These are phyloP conservation scores for Fraxinus sp. DNA, from an alignment of 305 asterid species.

Conservation along the genomic window DNA sequence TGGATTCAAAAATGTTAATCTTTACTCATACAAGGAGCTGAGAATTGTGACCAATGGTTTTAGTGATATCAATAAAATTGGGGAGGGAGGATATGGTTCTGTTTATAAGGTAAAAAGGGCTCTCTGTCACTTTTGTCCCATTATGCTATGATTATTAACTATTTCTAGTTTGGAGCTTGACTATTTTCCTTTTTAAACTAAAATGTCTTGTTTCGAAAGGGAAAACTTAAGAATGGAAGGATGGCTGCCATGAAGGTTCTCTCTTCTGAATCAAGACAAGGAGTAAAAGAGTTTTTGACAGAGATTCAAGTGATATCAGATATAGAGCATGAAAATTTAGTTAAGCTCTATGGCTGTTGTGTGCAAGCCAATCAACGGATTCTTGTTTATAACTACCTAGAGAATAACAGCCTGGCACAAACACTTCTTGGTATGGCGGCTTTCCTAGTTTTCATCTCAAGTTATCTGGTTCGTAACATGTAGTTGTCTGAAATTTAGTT, in stretches of 20 bases:
- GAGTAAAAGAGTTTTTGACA: slow-evolving; percentile 80
- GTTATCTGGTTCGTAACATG: not conserved
- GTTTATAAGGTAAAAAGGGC: slow-evolving; percentile 67
- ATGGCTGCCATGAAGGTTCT: slow-evolving; percentile 93
- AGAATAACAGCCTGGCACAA: slow-evolving; percentile 80
- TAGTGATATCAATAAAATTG: slow-evolving; percentile 65
- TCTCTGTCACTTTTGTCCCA: not conserved
- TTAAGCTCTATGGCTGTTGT: slow-evolving; percentile 89
- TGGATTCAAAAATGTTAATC: slow-evolving; percentile 41
- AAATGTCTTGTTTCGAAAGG: slow-evolving; percentile 40
- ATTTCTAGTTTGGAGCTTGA: slow-evolving; percentile 9
- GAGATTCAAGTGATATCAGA: slow-evolving; percentile 87
- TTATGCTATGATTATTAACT: not conserved
- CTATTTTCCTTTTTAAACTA: slow-evolving; percentile 1
- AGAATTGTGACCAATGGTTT: slow-evolving; percentile 66
- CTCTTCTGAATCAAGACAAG: slow-evolving; percentile 77
- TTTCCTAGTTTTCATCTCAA: slow-evolving; percentile 7
- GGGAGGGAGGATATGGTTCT: slow-evolving; percentile 95
- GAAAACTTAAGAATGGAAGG: slow-evolving; percentile 67
- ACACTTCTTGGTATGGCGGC: slow-evolving; percentile 76
- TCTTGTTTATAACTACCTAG: slow-evolving; percentile 83
- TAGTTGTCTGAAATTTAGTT: not conserved
- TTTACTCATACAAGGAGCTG: slow-evolving; percentile 74
- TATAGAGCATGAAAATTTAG: slow-evolving; percentile 72
- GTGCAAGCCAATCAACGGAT: slow-evolving; percentile 77